These are phyloP conservation scores for Pestalotiopsis sp. DNA, from an alignment of 2,329 filamentous ascomycete species.

Conservation along the genomic window DNA sequence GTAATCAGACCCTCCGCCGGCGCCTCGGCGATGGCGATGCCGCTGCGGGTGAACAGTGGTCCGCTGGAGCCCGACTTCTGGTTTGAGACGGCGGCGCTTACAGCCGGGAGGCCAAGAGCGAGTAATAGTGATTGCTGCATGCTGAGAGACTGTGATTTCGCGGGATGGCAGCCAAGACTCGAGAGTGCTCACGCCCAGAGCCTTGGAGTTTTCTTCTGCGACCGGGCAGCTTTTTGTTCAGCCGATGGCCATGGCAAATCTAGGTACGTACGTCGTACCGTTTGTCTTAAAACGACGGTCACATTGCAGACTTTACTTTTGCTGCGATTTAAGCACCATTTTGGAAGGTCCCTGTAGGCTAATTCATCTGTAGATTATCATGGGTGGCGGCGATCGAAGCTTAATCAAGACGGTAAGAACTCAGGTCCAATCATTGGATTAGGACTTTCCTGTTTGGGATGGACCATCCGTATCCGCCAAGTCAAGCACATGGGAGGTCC, in stretches of 20 bases:
- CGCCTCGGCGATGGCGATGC: slow-evolving; percentile 13
- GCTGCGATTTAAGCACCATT: not conserved
- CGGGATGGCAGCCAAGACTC: not conserved
- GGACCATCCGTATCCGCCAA: not conserved
- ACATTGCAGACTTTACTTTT: not conserved
- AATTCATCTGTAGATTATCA: slow-evolving; percentile 1
- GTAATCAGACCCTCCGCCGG: not conserved
- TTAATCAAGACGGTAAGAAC: not conserved
- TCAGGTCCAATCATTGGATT: not conserved
- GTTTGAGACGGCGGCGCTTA: not conserved
- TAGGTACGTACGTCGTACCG: not conserved
- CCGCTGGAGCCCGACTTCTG: not conserved
- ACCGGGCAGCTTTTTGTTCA: not conserved
- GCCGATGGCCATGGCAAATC: not conserved
- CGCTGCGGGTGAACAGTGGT: slow-evolving; percentile 6
- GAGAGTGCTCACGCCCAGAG: not conserved
- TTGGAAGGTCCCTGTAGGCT: slow-evolving; percentile 1
- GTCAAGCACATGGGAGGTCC: not conserved
- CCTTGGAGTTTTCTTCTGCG: not conserved
- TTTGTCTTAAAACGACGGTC: not conserved
- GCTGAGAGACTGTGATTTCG: not conserved
- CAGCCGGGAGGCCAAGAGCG: slow-evolving; percentile 1
- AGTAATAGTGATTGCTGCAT: slow-evolving; percentile 1
- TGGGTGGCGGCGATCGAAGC: not conserved
- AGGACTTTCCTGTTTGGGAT: not conserved